Percentiles rank a stretch among this genome's conserved stretches.
These are phyloP conservation scores for Calonectria multiphialidica DNA, from an alignment of 2,329 filamentous ascomycete species.

Conservation along the genomic window DNA sequence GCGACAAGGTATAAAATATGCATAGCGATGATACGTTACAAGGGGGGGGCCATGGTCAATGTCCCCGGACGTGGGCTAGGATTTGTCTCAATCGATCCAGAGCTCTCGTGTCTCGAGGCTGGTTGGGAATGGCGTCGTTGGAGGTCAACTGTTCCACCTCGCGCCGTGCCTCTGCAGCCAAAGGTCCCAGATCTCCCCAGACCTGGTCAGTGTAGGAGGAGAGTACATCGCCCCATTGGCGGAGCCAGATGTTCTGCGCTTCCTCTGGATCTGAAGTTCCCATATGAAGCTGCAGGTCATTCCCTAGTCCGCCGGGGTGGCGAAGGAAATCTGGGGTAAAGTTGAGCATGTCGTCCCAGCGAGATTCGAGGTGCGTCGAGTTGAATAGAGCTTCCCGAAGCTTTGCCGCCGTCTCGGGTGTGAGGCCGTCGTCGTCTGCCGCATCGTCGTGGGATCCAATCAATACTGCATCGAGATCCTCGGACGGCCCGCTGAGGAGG, in stretches of 20 bases:
- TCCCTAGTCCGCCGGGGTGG: slow-evolving; percentile 32
- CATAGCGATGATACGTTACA: background rate
- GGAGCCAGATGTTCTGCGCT: slow-evolving; percentile 61
- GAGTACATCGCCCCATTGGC: slow-evolving; percentile 69
- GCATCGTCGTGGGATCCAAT: slow-evolving; percentile 36
- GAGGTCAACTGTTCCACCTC: slow-evolving; percentile 62
- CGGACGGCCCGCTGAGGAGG: slow-evolving; percentile 48
- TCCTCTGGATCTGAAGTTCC: slow-evolving; percentile 54
- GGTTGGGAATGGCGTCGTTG: slow-evolving; percentile 31
- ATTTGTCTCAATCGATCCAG: slow-evolving; percentile 52
- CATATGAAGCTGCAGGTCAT: slow-evolving; percentile 45
- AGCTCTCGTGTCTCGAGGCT: slow-evolving; percentile 43
- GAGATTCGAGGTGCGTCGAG: slow-evolving; percentile 14
- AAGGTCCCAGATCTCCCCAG: slow-evolving; percentile 72
- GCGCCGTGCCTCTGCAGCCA: slow-evolving; percentile 66
- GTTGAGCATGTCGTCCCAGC: slow-evolving; percentile 62
- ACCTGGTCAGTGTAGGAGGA: slow-evolving; percentile 73
- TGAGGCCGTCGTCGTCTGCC: slow-evolving; percentile 39
- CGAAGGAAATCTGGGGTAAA: slow-evolving; percentile 61
- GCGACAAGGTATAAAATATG: slow-evolving; percentile 11
- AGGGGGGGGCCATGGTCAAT: slow-evolving; percentile 20
- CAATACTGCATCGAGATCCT: slow-evolving; percentile 33
- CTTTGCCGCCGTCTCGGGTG: slow-evolving; percentile 45
- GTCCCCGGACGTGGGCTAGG: slow-evolving; percentile 52
- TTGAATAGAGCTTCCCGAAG: slow-evolving; percentile 55